Evolutionary conservation across 2,329 filamentous ascomycete genomes (phyloP).

Genomic region (Blastomyces percursus): DNA sequence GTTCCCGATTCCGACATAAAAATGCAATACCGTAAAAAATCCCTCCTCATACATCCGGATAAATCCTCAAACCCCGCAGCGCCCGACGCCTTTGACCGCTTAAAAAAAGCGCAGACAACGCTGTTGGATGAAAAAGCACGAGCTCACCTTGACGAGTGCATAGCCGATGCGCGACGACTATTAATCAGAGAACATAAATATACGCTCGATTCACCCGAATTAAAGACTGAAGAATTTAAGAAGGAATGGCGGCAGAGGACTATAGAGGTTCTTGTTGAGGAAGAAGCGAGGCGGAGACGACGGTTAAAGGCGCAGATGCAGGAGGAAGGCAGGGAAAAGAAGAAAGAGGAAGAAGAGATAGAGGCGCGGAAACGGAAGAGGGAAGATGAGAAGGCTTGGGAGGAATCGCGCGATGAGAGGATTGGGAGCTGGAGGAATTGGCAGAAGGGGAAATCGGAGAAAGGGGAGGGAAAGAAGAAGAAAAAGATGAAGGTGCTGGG

Average conservation of each 20-base stretch:
- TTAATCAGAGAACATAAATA: constrained; percentile 91
- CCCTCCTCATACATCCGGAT: constrained; percentile 97
- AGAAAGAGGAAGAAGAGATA: constrained; percentile 72
- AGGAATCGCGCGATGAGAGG: constrained; percentile 77
- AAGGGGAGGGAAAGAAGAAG: constrained; percentile 45
- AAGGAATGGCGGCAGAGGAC: constrained; percentile 84
- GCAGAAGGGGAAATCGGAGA: constrained; percentile 53
- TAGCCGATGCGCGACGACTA: constrained; percentile 89
- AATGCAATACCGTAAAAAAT: constrained; percentile 85
- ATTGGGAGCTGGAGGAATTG: constrained; percentile 94
- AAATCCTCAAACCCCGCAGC: constrained; percentile 87
- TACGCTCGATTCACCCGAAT: constrained; percentile 78
- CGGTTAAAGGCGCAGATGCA: constrained; percentile 92
- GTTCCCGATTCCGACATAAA: constrained; percentile 96
- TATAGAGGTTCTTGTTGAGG: constrained; percentile 80
- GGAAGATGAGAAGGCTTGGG: constrained; percentile 91
- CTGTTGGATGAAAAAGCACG: constrained; percentile 93
- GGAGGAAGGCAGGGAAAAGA: constrained; percentile 85
- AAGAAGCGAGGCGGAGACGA: constrained; percentile 70
- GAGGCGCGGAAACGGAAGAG: constrained; percentile 74
- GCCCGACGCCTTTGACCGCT: constrained; percentile 88
- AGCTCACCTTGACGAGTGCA: constrained; percentile 77
- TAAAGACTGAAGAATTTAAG: constrained; percentile 66
- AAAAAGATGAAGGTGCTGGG: constrained; percentile 41
- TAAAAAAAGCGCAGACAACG: constrained; percentile 87